phyloP scores from a whole-genome alignment of 2,329 filamentous ascomycete species.

The Cladosporium cucumerinum region DNA sequence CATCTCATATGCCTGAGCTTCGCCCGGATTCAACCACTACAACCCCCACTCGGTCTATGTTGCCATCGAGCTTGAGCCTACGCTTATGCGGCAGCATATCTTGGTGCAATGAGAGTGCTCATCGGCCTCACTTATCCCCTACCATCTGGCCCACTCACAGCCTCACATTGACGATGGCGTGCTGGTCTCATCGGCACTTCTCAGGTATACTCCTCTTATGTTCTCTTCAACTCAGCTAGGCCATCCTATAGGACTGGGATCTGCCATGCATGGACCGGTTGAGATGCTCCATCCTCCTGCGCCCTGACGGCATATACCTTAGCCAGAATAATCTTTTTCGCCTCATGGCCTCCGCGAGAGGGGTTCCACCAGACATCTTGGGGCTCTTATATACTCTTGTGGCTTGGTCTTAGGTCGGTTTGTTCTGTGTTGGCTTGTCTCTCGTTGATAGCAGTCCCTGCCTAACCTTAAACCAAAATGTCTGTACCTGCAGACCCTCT shows the following conservation, averaged over 20 bases:
- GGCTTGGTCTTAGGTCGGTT: background rate
- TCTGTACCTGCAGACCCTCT: background rate
- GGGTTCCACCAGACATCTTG: background rate
- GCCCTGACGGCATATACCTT: background rate
- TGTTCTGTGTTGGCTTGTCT: background rate
- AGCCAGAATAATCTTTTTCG: background rate
- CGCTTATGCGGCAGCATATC: constrained; percentile 14
- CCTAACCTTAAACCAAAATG: background rate
- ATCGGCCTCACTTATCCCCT: background rate
- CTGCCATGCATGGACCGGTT: constrained; percentile 2
- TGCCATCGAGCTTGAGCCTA: constrained; percentile 7
- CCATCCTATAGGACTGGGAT: background rate
- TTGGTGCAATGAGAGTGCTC: background rate
- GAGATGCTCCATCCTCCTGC: constrained; percentile 2
- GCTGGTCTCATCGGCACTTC: background rate
- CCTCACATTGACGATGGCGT: constrained; percentile 10
- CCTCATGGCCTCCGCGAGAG: background rate
- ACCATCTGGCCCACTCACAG: background rate
- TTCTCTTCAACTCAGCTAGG: background rate
- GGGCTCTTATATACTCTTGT: background rate
- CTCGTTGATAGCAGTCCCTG: background rate
- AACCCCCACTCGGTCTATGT: constrained; percentile 3
- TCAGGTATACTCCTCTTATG: background rate
- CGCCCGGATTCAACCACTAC: background rate
- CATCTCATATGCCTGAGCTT: constrained; percentile 10